These are phyloP conservation scores for Pestalotiopsis sp. DNA, from an alignment of 2,329 filamentous ascomycete species.

Conservation along the genomic window DNA sequence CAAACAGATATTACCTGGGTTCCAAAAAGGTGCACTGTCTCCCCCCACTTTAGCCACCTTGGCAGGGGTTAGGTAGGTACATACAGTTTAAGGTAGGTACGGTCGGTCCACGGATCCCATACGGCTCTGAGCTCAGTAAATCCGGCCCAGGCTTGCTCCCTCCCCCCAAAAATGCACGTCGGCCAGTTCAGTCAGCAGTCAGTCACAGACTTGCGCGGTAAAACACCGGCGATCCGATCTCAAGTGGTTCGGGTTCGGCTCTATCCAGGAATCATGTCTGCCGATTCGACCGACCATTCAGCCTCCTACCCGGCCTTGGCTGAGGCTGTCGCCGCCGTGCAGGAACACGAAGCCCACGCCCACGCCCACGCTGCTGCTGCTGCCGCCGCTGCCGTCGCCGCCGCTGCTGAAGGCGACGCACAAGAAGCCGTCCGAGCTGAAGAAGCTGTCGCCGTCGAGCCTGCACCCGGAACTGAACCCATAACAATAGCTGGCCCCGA, in stretches of 20 bases:
- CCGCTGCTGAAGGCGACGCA: neutral
- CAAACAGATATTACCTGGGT: too few species aligned
- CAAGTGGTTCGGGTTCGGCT: neutral
- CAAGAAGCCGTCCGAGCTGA: neutral
- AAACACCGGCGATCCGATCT: slow-evolving; percentile 8
- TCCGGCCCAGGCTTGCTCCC: neutral
- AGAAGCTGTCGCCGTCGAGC: neutral
- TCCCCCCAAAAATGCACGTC: neutral
- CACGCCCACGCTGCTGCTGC: neutral
- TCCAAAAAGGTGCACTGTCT: too few species aligned
- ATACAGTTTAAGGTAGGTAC: too few species aligned
- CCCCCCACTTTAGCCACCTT: too few species aligned
- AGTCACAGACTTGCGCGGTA: neutral
- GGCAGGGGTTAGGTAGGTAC: too few species aligned
- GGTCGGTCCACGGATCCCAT: too few species aligned
- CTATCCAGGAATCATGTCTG: slow-evolving; percentile 1
- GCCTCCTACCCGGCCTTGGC: slow-evolving; percentile 11
- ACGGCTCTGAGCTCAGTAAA: too few species aligned
- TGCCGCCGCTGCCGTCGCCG: neutral
- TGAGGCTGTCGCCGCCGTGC: slow-evolving; percentile 6
- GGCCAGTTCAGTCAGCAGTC: neutral
- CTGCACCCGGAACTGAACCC: neutral
- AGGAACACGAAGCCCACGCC: neutral
- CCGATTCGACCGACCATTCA: slow-evolving; percentile 4
- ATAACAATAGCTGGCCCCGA: neutral